Conservation (phyloP, 225 moss, liverwort and hornwort genomes). For the Pleurozium schreberi region DNA sequence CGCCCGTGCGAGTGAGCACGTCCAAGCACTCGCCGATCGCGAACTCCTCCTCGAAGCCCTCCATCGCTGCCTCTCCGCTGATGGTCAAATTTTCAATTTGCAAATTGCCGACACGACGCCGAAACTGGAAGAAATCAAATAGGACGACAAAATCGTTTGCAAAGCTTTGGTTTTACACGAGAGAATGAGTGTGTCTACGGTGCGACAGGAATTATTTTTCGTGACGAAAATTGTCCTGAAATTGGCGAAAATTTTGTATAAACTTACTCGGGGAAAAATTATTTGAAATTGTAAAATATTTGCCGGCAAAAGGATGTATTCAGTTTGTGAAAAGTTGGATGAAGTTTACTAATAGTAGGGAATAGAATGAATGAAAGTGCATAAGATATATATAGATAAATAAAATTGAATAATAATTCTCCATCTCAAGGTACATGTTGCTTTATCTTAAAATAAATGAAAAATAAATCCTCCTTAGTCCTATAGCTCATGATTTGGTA, state of each 20-base stretch:
- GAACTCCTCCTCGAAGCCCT: slow-evolving; percentile 19
- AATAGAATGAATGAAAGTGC: not conserved
- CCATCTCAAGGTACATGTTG: not conserved
- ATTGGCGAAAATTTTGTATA: too few relatives aligned
- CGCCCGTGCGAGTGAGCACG: slow-evolving; percentile 41
- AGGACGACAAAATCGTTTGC: not conserved
- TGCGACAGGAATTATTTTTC: not conserved
- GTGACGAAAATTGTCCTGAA: not conserved
- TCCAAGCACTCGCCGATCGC: slow-evolving; percentile 61
- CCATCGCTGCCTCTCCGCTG: not conserved
- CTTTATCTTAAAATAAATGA: not conserved
- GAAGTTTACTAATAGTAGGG: not conserved
- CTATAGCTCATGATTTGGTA: not conserved
- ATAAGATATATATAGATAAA: not conserved
- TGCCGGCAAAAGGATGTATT: not conserved
- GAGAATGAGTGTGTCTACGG: not conserved
- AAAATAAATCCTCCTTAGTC: not conserved
- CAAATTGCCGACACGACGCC: not conserved
- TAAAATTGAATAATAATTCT: not conserved
- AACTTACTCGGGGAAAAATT: not conserved
- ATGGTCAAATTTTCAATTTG: not conserved
- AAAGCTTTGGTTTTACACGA: not conserved
- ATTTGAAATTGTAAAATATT: not conserved
- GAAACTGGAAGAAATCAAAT: not conserved
- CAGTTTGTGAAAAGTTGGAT: not conserved